Evolutionary conservation across 2,329 filamentous ascomycete species (phyloP), one percentile per base, ranked within the genome.

Genomic region (Phyllachora maydis): DNA sequence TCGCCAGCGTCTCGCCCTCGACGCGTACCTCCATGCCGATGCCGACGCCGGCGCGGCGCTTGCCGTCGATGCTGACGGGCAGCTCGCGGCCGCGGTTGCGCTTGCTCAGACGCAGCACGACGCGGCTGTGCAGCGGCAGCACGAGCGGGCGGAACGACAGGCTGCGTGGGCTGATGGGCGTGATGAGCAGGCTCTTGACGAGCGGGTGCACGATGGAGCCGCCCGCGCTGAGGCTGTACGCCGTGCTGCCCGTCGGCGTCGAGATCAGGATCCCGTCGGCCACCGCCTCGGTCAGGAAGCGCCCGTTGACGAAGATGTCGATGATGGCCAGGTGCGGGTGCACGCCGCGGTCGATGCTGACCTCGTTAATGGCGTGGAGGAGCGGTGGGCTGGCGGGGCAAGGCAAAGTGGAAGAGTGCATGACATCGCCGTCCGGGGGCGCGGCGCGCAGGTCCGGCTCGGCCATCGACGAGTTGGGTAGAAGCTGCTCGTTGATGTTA

Each of bases 221-320:
- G 3, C 88, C 88, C 3, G 75, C 77, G 33, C 76, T 88, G n/a
- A 98, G 60, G 28, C 76, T 88, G 52, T 98, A 98, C 1, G 88
- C 88, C 1, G 88, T 98, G 19, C 78, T 90, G 3, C 88, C 88
- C 0, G 88, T 98, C 0, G 88, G 88, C 0, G 85, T 93, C 32
- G 76, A 82, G 28, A 95, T 70, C 21, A 95, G 74, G 46, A 98
- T 90, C 23, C 88, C 88, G 44, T 98, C 88, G 1, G 83, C 85
- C 8, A 91, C 83, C 1, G 81, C 85, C 44, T 92, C 82, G 2
- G 88, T 98, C 21, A 98, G 56, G 38, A 88, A 90, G 26, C 81
- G 70, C 16, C 78, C 75, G 36, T 83, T 83, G 29, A 95, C 74
- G 38, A 71, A 88, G 20, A 98, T 78, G 39, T 91, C 79, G 34